phyloP scores from a whole-genome alignment of 768 basidiomycete genomes.

The Leccinum incarnatum region DNA sequence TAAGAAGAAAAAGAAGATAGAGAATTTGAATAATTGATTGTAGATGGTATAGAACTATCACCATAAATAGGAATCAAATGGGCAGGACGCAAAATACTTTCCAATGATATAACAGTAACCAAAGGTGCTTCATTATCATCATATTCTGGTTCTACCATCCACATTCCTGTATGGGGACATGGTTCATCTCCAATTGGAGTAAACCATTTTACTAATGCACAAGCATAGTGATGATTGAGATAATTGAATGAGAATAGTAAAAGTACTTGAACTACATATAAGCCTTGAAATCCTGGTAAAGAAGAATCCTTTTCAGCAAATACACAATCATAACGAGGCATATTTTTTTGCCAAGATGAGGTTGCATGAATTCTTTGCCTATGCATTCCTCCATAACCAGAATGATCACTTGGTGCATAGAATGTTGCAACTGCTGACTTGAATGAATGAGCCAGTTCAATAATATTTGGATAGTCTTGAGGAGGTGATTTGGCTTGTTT shows the following conservation, averaged over 20 bases:
- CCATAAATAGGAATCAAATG: not conserved
- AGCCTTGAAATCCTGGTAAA: not conserved
- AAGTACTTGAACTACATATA: not conserved
- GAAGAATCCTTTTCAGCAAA: not conserved
- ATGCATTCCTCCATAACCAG: not conserved
- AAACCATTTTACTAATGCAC: not conserved
- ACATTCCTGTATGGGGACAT: not conserved
- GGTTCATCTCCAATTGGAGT: not conserved
- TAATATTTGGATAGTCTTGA: not conserved
- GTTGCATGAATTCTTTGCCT: not conserved
- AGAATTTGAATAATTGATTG: not conserved
- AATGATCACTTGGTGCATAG: not conserved
- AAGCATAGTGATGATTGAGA: not conserved
- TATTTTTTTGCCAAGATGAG: not conserved
- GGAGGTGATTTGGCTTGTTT: not conserved
- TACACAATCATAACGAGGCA: not conserved
- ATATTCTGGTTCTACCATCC: not conserved
- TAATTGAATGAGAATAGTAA: not conserved
- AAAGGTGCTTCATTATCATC: not conserved
- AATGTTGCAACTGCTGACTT: not conserved
- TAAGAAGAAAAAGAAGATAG: not conserved
- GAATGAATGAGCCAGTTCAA: not conserved
- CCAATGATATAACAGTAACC: not conserved
- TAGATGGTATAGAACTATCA: not conserved
- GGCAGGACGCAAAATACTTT: not conserved